Conservation (phyloP, 2,329 filamentous ascomycete species). For the Fulvia fulva region DNA sequence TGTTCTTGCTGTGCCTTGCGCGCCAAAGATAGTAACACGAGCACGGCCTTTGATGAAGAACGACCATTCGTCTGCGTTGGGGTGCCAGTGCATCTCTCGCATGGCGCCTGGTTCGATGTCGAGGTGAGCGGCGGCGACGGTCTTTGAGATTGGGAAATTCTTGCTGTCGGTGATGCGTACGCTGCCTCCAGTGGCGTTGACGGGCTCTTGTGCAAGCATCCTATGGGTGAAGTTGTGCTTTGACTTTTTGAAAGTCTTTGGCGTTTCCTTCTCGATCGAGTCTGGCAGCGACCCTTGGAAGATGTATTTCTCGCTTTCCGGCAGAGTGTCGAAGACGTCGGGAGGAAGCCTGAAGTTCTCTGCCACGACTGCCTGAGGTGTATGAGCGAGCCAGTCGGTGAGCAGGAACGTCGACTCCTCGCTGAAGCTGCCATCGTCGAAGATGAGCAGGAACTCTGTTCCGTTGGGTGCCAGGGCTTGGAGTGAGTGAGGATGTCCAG, state of each 20-base stretch:
- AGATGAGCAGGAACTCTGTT: slow-evolving; percentile 61
- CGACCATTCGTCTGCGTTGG: slow-evolving; percentile 74
- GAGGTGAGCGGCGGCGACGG: slow-evolving; percentile 68
- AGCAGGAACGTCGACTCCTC: slow-evolving; percentile 66
- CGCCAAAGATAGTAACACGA: slow-evolving; percentile 69
- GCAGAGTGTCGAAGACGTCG: slow-evolving; percentile 66
- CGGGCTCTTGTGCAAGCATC: slow-evolving; percentile 66
- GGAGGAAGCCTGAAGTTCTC: slow-evolving; percentile 73
- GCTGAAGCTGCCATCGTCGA: slow-evolving; percentile 57
- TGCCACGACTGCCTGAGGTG: slow-evolving; percentile 65
- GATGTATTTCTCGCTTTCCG: slow-evolving; percentile 68
- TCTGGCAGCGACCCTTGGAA: slow-evolving; percentile 64
- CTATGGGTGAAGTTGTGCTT: slow-evolving; percentile 66
- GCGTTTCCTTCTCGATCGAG: slow-evolving; percentile 62
- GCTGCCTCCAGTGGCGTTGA: slow-evolving; percentile 63
- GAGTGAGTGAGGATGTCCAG: slow-evolving; percentile 71
- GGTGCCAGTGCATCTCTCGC: slow-evolving; percentile 81
- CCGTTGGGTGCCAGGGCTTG: slow-evolving; percentile 63
- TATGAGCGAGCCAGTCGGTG: slow-evolving; percentile 71
- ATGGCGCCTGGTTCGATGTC: slow-evolving; percentile 68
- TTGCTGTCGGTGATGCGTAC: slow-evolving; percentile 72
- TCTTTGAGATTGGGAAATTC: slow-evolving; percentile 71
- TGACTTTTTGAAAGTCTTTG: slow-evolving; percentile 62
- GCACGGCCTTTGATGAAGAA: slow-evolving; percentile 72
- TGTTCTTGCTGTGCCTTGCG: slow-evolving; percentile 64